Evolutionary conservation across 139 green algal species (phyloP).

Genomic region (Astrephomene gubernaculifera): DNA sequence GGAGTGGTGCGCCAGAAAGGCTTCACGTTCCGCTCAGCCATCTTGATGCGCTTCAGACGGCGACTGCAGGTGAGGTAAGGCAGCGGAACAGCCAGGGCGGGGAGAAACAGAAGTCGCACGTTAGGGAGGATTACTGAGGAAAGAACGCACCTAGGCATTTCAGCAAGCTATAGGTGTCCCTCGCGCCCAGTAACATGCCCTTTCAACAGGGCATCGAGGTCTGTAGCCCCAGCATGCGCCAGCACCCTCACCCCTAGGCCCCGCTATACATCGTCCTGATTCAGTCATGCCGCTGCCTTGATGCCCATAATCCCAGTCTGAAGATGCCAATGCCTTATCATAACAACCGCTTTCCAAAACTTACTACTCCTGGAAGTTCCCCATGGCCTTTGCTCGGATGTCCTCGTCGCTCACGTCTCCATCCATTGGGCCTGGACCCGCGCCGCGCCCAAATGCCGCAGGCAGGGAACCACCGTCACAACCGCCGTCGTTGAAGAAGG

Average conservation of each 20-base stretch:
- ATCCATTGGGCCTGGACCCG: not conserved
- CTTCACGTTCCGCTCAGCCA: conserved; percentile 69
- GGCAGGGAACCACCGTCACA: conserved; percentile 5
- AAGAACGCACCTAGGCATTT: too few relatives aligned
- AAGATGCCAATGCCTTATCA: too few relatives aligned
- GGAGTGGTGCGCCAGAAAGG: conserved; percentile 82
- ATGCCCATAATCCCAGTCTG: too few relatives aligned
- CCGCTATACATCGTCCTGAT: too few relatives aligned
- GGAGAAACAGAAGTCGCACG: not conserved
- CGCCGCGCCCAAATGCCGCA: not conserved
- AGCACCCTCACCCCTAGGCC: too few relatives aligned
- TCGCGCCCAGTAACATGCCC: too few relatives aligned
- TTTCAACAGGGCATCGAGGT: too few relatives aligned
- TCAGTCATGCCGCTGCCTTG: too few relatives aligned
- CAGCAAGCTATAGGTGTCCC: too few relatives aligned
- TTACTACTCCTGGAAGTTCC: conserved; percentile 60
- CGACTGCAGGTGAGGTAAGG: conserved; percentile 63
- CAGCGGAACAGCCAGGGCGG: too few relatives aligned
- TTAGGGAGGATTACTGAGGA: not conserved
- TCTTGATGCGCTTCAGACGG: conserved; percentile 74
- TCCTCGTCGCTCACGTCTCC: conserved; percentile 45
- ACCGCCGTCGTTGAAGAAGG: not conserved
- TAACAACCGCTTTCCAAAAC: too few relatives aligned
- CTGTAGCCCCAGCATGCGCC: too few relatives aligned
- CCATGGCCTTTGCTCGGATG: conserved; percentile 37